Base-by-base conservation (phyloP, 2,329 filamentous ascomycete genomes). In the Tolypocladium sp. region DNA sequence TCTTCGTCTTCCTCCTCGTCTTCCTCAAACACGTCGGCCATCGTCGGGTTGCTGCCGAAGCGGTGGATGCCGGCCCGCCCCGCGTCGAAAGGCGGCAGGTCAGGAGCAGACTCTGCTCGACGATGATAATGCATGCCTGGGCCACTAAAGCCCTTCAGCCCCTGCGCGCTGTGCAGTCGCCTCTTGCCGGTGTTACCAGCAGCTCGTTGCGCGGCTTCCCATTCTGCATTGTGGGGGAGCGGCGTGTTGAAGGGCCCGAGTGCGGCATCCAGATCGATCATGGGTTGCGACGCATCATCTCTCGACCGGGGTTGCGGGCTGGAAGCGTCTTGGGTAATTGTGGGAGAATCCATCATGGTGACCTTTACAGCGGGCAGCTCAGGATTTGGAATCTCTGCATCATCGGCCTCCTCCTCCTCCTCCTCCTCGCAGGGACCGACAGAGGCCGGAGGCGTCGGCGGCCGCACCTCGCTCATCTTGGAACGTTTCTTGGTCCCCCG, bases 181-280 rank as follows among this genome's bases (percentile, higher is more conserved):
- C 88, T 82, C 67, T 88, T 85, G 42, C 70, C 68, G 1, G 78
- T 75, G n/a, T 77, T 75, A 8, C 78, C 79, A 8, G 82, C 81
- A 1, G 80, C 79, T 60, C 78, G 78, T 64, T 89, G 85, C 9
- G 85, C 86, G 2, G 85, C 83, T 62, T 88, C 85, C 81, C 87
- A 89, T 61, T 87, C 85, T 2, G 82, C 77, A 60, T 86, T 86
- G 13, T 79, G 79, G 38, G 77, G 78, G 2, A 86, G 77, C 33
- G 90, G 89, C 0, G 92, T 96, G 67, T 95, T 94, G 73, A 96
- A 96, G 0, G 93, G 92, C 2, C 92, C 92, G 1, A 97, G 81
- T 33, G 93, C 94, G 22, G 92, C 93, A 74, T 99, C 94, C 49
- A 99, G 78, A 71, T 99, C 94, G 63, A 99, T 95, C 72, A 97